Evolutionary conservation across 2,329 filamentous ascomycete genomes (phyloP).

Genomic region (Alternaria sp.): DNA sequence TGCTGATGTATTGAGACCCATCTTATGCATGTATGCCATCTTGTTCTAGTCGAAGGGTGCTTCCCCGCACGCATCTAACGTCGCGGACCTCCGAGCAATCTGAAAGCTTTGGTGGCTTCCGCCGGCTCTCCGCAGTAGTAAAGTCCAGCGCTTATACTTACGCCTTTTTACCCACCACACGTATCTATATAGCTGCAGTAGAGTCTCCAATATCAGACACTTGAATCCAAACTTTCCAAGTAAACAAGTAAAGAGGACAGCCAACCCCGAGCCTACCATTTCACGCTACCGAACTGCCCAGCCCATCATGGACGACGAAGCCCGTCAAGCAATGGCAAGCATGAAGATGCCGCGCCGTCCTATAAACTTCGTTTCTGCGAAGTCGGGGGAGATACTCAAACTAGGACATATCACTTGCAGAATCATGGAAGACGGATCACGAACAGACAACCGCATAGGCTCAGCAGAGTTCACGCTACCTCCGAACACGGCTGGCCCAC

Average conservation of each 20-base stretch:
- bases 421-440: slow-evolving; percentile 62
- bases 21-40: not conserved
- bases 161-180: not conserved
- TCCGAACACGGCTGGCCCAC: slow-evolving; percentile 57
- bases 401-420: slow-evolving; percentile 61
- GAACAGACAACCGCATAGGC: slow-evolving; percentile 61
- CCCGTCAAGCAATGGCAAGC: slow-evolving; percentile 40
- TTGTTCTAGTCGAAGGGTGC: not conserved
- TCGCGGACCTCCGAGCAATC: not conserved
- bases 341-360: slow-evolving; percentile 54
- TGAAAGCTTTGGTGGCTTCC: slow-evolving; percentile 9
- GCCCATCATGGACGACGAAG: slow-evolving; percentile 48
- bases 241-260: not conserved
- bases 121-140: slow-evolving; percentile 39
- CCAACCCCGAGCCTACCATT: not conserved
- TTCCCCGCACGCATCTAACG: not conserved
- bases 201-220: not conserved
- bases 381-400: slow-evolving; percentile 59
- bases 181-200: not conserved
- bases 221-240: not conserved
- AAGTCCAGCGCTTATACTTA: slow-evolving; percentile 14
- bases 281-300: not conserved
- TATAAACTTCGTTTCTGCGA: slow-evolving; percentile 60
- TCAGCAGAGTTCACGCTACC: slow-evolving; percentile 60
- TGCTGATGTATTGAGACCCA: not conserved